Percentiles rank a stretch among this genome's conserved stretches.
Evolutionary conservation across 2,329 filamentous ascomycete species (phyloP).

Genomic region (Fusarium poae): DNA sequence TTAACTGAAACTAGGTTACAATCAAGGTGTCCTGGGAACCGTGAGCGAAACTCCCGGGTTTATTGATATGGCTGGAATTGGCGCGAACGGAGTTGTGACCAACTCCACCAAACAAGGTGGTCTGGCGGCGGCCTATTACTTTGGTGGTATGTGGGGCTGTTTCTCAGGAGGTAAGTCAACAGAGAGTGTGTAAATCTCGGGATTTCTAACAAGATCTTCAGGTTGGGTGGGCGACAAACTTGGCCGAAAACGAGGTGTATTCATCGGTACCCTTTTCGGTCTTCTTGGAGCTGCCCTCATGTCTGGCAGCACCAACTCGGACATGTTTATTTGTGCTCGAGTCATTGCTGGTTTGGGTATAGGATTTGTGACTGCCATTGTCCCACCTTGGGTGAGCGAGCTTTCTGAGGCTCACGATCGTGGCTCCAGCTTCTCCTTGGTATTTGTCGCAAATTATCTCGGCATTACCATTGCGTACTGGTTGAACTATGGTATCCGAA

Average conservation of each 20-base stretch:
- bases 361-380: not conserved
- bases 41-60: not conserved
- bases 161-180: not conserved
- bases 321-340: not conserved
- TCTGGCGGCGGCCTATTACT: not conserved
- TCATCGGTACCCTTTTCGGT: not conserved
- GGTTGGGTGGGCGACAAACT: not conserved
- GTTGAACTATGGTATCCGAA: not conserved
- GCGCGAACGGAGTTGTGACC: not conserved
- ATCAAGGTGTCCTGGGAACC: not conserved
- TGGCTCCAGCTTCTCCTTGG: not conserved
- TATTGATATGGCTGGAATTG: slow-evolving; percentile 1
- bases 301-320: not conserved
- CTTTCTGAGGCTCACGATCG: not conserved
- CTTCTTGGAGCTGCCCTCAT: not conserved
- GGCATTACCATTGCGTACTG: not conserved
- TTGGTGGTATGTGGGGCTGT: slow-evolving; percentile 1
- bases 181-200: not conserved
- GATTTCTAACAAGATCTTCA: not conserved
- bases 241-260: not conserved
- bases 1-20: not conserved
- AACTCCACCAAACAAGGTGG: slow-evolving; percentile 3
- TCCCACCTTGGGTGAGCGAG: not conserved
- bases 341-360: not conserved
- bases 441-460: not conserved